Conservation (phyloP, 2,329 filamentous ascomycete species). For the Akanthomyces dipterigenus region DNA sequence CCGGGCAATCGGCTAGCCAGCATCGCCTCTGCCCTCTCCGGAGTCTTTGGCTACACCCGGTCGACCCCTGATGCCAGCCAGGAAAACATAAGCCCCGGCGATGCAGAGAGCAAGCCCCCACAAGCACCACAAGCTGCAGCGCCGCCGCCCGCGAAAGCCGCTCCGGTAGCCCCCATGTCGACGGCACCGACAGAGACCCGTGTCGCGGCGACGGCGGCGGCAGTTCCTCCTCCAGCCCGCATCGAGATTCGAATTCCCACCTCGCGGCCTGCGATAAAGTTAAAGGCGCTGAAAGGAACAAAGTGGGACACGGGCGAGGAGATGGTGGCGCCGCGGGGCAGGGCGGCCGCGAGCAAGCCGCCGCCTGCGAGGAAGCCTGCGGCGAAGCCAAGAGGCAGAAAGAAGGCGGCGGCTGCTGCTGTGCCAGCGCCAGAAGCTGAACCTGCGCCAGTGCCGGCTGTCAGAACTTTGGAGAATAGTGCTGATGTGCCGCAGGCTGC, state of each 20-base stretch:
- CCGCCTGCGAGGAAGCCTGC: slow-evolving; percentile 14
- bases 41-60: slow-evolving; percentile 20
- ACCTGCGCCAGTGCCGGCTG: background rate
- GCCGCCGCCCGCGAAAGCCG: background rate
- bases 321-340: slow-evolving; percentile 13
- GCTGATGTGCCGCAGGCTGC: slow-evolving; percentile 11
- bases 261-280: slow-evolving; percentile 29
- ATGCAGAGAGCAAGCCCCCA: slow-evolving; percentile 5
- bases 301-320: slow-evolving; percentile 30
- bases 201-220: no score
- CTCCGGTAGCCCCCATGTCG: slow-evolving; percentile 4
- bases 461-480: slow-evolving; percentile 2
- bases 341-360: slow-evolving; percentile 18
- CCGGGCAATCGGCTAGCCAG: slow-evolving; percentile 13
- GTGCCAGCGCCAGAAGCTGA: background rate
- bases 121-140: background rate
- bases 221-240: slow-evolving; percentile 13
- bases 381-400: slow-evolving; percentile 10
- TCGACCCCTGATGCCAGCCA: slow-evolving; percentile 11
- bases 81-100: background rate
- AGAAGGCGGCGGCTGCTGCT: background rate
- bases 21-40: slow-evolving; percentile 26
- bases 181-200: background rate
- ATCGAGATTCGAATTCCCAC: background rate
- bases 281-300: slow-evolving; percentile 30